phyloP scores from a whole-genome alignment of 2,329 filamentous ascomycete genomes.

The Penicillium sp. region DNA sequence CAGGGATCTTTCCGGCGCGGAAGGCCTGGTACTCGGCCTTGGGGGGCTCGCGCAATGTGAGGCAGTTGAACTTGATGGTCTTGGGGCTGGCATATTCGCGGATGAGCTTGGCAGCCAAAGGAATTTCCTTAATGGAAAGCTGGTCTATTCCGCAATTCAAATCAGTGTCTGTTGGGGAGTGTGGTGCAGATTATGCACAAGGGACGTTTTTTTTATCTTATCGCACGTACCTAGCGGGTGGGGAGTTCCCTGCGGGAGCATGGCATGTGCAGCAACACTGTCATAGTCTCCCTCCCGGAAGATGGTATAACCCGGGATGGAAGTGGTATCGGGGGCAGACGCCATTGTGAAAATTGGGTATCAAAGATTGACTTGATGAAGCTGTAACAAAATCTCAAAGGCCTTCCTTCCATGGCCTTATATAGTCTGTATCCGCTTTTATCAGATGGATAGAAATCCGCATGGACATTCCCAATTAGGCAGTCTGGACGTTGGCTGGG shows the following conservation, averaged over 20 bases:
- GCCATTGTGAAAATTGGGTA: conserved; percentile 19
- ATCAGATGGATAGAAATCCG: conserved; percentile 16
- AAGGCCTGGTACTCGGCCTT: conserved; percentile 37
- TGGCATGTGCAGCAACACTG: conserved; percentile 24
- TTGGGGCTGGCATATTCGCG: conserved; percentile 30
- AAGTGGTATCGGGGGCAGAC: conserved; percentile 27
- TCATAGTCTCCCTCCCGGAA: conserved; percentile 29
- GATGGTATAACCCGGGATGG: conserved; percentile 28
- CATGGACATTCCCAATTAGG: conserved; percentile 27
- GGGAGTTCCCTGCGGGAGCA: conserved; percentile 21
- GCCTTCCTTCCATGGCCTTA: conserved; percentile 9
- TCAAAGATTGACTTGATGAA: conserved; percentile 9
- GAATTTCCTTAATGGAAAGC: conserved; percentile 30
- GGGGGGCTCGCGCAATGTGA: conserved; percentile 57
- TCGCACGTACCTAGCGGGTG: conserved; percentile 23
- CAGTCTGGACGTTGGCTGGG: conserved; percentile 11
- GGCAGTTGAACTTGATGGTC: conserved; percentile 37
- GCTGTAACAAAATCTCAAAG: conserved; percentile 7
- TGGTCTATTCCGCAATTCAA: conserved; percentile 19
- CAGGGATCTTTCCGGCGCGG: conserved; percentile 27
- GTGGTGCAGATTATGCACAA: not conserved
- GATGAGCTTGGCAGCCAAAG: conserved; percentile 26
- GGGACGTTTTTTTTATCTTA: not conserved
- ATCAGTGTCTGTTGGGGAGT: not conserved
- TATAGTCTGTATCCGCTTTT: conserved; percentile 12